Conservation (phyloP, 1,139 yeast species). For the Yamadazyma pseudoaaseri region DNA sequence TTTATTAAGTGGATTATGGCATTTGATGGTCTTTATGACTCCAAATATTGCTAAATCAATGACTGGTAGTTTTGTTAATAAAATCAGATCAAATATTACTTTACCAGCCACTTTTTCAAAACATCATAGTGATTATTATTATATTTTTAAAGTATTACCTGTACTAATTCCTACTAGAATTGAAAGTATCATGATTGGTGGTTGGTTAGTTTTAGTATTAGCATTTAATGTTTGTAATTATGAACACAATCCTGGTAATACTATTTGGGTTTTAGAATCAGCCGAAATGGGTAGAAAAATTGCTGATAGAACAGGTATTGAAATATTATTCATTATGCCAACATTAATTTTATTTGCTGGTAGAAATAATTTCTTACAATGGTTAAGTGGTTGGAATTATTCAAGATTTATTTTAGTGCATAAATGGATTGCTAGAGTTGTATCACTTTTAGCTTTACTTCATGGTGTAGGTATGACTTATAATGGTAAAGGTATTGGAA, state of each 20-base stretch:
- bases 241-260: conserved; percentile 34
- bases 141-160: conserved; percentile 29
- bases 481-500: conserved; percentile 27
- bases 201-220: conserved; percentile 50
- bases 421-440: conserved; percentile 60
- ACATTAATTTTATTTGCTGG: conserved; percentile 57
- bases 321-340: conserved; percentile 51
- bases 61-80: conserved; percentile 32
- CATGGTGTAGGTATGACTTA: conserved; percentile 53
- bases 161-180: conserved; percentile 59
- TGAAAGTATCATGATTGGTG: conserved; percentile 50
- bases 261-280: conserved; percentile 25
- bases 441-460: conserved; percentile 40
- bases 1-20: conserved; percentile 44
- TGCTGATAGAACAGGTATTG: conserved; percentile 61
- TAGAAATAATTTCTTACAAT: conserved; percentile 63
- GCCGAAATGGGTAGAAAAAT: conserved; percentile 52
- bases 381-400: conserved; percentile 65
- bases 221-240: conserved; percentile 45
- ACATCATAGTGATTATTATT: conserved; percentile 40
- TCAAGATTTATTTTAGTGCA: conserved; percentile 63
- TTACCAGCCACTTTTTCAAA: conserved; percentile 48
- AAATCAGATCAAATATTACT: conserved; percentile 40
- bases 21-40: conserved; percentile 28
- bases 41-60: conserved; percentile 34